Conservation (phyloP, 2,329 filamentous ascomycete genomes). For the Ophiostoma pallidulum region DNA sequence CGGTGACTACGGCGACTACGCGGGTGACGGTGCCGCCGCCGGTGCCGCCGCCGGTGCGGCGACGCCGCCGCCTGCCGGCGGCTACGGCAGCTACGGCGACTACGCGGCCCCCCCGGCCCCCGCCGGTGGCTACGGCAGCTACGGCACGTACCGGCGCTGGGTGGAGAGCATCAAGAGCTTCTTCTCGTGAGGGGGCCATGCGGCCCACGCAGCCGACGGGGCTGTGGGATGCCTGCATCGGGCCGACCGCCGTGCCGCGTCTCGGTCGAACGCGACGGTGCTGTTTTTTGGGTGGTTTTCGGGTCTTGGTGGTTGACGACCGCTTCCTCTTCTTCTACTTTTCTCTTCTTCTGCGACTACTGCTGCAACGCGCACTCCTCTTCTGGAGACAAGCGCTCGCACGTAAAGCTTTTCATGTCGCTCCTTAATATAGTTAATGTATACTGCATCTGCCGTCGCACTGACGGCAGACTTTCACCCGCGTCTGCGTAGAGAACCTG, state of each 20-base stretch:
- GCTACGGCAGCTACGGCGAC: conserved; percentile 10
- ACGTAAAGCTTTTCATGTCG: conserved; percentile 2
- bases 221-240: too few species aligned
- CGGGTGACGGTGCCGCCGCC: not conserved
- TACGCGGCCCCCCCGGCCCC: conserved; percentile 4
- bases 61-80: not conserved
- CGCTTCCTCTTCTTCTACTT: too few species aligned
- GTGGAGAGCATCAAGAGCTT: conserved; percentile 10
- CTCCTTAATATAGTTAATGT: not conserved
- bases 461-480: too few species aligned
- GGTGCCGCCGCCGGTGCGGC: not conserved
- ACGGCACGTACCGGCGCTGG: conserved; percentile 13
- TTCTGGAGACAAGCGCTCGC: too few species aligned
- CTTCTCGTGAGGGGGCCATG: conserved; percentile 1
- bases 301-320: too few species aligned
- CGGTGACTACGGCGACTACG: not conserved
- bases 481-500: too few species aligned
- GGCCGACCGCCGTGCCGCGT: too few species aligned
- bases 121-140: conserved; percentile 7
- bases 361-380: too few species aligned
- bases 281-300: too few species aligned
- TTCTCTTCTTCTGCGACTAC: too few species aligned
- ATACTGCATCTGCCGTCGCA: not conserved
- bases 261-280: too few species aligned
- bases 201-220: not conserved